Conservation (phyloP, 1,139 yeast genomes). For the Candida freyschussii region DNA sequence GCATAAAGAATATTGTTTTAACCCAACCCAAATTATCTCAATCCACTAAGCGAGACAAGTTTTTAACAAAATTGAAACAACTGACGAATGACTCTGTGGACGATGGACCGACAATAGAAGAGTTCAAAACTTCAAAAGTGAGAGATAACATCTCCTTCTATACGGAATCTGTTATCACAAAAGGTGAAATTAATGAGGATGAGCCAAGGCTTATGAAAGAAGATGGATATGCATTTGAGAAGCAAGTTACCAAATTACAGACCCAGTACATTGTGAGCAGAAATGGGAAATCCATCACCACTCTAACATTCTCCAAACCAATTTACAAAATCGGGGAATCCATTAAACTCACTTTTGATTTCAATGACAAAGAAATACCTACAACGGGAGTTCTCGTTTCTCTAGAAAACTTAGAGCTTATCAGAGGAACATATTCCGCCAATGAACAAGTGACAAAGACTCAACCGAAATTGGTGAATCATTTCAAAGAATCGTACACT, state of each 20-base stretch:
- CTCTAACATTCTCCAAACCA: constrained; percentile 34
- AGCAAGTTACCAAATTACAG: constrained; percentile 29
- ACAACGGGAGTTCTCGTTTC: constrained; percentile 30
- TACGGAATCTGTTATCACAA: constrained; percentile 9
- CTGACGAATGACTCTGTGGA: constrained; percentile 6
- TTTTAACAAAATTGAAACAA: constrained; percentile 14
- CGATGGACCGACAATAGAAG: constrained; percentile 11
- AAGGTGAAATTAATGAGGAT: constrained; percentile 6
- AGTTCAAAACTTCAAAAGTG: constrained; percentile 15
- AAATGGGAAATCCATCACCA: constrained; percentile 30
- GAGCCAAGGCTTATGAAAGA: constrained; percentile 6
- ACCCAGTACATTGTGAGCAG: constrained; percentile 32
- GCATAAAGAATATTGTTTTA: constrained; percentile 11
- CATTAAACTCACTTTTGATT: constrained; percentile 35
- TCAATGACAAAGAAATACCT: constrained; percentile 14
- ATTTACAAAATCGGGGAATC: constrained; percentile 49
- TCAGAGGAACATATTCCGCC: constrained; percentile 26
- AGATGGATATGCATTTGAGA: constrained; percentile 19
- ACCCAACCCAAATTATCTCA: constrained; percentile 12
- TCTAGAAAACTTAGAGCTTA: constrained; percentile 29
- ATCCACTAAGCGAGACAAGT: constrained; percentile 14
- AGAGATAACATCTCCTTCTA: constrained; percentile 18
- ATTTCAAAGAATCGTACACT: constrained; percentile 28
- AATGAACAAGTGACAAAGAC: constrained; percentile 14
- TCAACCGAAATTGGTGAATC: constrained; percentile 17